Evolutionary conservation across 345 rosid species (phyloP), one percentile per base, ranked within the genome.

Genomic region (Dipteronia dyeriana): DNA sequence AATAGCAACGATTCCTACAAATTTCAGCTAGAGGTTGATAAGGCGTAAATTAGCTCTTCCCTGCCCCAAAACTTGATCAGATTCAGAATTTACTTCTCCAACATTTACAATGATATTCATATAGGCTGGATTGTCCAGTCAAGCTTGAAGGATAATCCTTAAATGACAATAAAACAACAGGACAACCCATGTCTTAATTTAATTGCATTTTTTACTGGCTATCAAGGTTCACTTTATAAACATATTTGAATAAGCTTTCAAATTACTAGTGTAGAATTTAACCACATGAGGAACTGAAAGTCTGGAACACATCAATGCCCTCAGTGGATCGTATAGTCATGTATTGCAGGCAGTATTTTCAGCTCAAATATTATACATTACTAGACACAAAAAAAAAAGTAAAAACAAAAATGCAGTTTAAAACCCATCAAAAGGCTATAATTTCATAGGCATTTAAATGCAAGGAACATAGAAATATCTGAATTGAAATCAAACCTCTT

Each of bases 401-500:
- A 3, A 2, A 31, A 31, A 31, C 2, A 31, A 31, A 31, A 31
- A 47, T 23, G 16, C n/a, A 31, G 22, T 19, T 20, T 43, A 53
- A 22, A 25, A 70, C 9, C n/a, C 22, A 43, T n/a, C 4, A 19
- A 70, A n/a, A 29, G 11, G 7, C 41, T 17, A 70, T 19, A 23
- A 16, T 39, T 20, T 43, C 45, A 4, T 14, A 74, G 56, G 41
- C 68, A 9, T 34, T 34, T 34, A 73, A 26, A 75, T 63, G 47
- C 77, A 47, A 22, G 39, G 5, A 43, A 19, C 43, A 74, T 14
- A 39, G 67, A 17, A 39, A 31, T 7, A 34, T 26, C 12, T 25
- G 45, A 45, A 19, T n/a, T 19, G 60, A 39, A 22, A 45, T 23
- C 71, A 59, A 25, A 75, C 95, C 92, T 91, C 96, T 70, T 91